Evolutionary conservation across 306 rosid species (phyloP).

Genomic region (Cucurbita argyrosperma): DNA sequence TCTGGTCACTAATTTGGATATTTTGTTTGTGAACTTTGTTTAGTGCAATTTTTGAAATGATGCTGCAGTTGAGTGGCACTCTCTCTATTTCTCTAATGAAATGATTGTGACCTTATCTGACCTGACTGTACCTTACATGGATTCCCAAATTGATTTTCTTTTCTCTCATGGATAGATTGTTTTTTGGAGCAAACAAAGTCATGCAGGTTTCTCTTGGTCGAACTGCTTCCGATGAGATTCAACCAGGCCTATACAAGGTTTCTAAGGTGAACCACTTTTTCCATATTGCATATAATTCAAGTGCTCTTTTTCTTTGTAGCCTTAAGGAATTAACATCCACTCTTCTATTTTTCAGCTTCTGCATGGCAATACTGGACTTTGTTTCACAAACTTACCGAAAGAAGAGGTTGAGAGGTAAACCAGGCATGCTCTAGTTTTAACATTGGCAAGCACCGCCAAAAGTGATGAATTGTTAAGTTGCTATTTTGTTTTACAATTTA

Average conservation of each 20-base stretch:
- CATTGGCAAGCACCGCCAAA: background rate
- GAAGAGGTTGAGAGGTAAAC: constrained; percentile 74
- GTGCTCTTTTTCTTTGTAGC: background rate
- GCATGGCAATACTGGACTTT: constrained; percentile 78
- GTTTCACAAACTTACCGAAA: constrained; percentile 54
- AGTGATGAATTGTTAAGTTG: background rate
- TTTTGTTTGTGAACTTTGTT: background rate
- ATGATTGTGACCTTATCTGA: background rate
- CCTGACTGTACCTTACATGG: background rate
- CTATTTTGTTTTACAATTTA: too few relatives aligned
- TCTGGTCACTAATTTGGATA: background rate
- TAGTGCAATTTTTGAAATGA: background rate
- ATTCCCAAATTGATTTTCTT: background rate
- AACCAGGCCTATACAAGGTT: constrained; percentile 40
- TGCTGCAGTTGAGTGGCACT: background rate
- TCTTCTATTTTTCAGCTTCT: constrained; percentile 30
- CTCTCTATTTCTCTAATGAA: background rate
- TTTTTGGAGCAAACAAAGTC: constrained; percentile 90
- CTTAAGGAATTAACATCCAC: background rate
- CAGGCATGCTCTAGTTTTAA: background rate
- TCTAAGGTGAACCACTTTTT: constrained; percentile 42
- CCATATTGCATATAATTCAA: background rate
- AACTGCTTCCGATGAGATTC: constrained; percentile 57
- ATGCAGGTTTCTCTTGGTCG: constrained; percentile 86
- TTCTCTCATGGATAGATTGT: constrained; percentile 31